Percentiles rank a stretch among this genome's conserved stretches.
phyloP scores from a whole-genome alignment of 441 rosid species.

The Arabidopsis hybrid region DNA sequence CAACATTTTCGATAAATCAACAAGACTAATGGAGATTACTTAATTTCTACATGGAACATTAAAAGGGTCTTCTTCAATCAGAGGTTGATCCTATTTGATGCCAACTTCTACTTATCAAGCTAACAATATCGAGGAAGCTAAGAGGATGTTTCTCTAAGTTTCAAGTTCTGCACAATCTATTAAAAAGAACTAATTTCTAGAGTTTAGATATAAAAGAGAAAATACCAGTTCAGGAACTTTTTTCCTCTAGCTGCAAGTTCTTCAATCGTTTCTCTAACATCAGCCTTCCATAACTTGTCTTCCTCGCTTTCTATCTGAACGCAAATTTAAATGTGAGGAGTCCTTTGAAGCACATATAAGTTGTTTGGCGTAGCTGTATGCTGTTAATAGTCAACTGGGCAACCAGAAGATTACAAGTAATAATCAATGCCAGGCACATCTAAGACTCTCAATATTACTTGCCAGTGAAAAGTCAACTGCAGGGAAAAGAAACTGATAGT shows the following conservation, averaged over 20 bases:
- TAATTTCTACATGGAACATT: background rate
- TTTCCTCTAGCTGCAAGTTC: constrained; percentile 83
- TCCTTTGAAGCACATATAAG: constrained; percentile 35
- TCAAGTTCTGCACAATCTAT: background rate
- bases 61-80: background rate
- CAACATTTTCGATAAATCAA: background rate
- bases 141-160: constrained; percentile 11
- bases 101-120: constrained; percentile 1
- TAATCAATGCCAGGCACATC: constrained; percentile 44
- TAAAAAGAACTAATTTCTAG: background rate
- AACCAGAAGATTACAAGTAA: constrained; percentile 40
- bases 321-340: constrained; percentile 31
- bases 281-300: constrained; percentile 76
- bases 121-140: background rate
- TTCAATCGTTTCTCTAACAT: constrained; percentile 78
- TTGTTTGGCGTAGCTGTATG: constrained; percentile 16
- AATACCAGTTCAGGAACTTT: constrained; percentile 81
- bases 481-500: constrained; percentile 88
- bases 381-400: constrained; percentile 36
- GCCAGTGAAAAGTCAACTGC: constrained; percentile 94
- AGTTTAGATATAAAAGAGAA: constrained; percentile 8
- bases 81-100: background rate
- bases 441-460: constrained; percentile 55
- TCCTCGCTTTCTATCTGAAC: constrained; percentile 81
- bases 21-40: background rate